Percentiles rank a stretch among this genome's conserved stretches.
These are phyloP conservation scores for Bocquillonia castaneifolia DNA, from an alignment of 441 rosid species.

Conservation along the genomic window DNA sequence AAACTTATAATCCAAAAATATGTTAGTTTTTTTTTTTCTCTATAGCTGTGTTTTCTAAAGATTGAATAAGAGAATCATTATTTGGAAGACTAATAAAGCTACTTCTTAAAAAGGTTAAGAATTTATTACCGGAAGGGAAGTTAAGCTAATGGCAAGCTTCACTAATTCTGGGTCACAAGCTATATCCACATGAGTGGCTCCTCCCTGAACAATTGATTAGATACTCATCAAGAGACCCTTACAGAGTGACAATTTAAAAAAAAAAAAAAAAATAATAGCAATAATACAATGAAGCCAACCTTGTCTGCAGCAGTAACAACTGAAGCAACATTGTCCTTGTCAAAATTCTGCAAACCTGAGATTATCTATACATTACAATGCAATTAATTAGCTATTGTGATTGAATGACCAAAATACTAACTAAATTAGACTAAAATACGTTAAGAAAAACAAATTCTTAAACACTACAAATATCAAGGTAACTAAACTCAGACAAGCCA, in stretches of 20 bases:
- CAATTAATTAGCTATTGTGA: background rate
- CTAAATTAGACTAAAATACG: too few species aligned
- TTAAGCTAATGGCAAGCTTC: constrained; percentile 46
- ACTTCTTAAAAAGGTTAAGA: background rate
- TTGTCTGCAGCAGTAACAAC: constrained; percentile 62
- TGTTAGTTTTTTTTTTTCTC: too few species aligned
- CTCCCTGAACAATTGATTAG: constrained; percentile 36
- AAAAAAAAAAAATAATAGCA: background rate
- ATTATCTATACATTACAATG: constrained; percentile 35
- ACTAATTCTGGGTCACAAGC: constrained; percentile 63
- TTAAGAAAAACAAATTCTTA: background rate
- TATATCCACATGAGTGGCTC: constrained; percentile 66
- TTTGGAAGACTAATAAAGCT: too few species aligned
- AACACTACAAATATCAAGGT: too few species aligned
- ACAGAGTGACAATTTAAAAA: background rate
- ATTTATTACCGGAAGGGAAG: constrained; percentile 51
- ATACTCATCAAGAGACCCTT: background rate
- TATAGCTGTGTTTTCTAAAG: too few species aligned
- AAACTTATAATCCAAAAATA: too few species aligned
- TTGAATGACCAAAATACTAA: background rate
- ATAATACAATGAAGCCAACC: constrained; percentile 25
- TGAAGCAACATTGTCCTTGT: constrained; percentile 50
- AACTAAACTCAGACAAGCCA: too few species aligned
- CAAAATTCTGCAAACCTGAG: constrained; percentile 52
- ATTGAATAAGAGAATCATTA: too few species aligned